phyloP scores from a whole-genome alignment of 805 yeast species.

The Blastobotrys attinorum region DNA sequence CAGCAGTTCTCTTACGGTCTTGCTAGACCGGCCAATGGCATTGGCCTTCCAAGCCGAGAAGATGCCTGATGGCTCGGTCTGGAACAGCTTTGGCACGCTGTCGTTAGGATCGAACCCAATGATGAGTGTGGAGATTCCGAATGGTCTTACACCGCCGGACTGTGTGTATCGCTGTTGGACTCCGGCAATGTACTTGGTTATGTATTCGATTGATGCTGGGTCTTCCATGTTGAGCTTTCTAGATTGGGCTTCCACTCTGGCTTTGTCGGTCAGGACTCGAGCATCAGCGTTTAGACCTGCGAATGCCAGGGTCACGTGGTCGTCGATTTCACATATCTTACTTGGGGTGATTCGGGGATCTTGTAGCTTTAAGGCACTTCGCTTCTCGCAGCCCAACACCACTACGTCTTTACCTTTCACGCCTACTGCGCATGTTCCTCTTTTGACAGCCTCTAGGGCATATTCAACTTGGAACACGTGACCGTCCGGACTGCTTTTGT shows the following conservation, averaged over 20 bases:
- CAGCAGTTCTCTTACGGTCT: constrained; percentile 90
- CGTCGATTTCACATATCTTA: constrained; percentile 84
- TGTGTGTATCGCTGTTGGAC: constrained; percentile 96
- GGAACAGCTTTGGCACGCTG: constrained; percentile 71
- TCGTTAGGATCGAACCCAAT: constrained; percentile 94
- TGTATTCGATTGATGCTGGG: constrained; percentile 82
- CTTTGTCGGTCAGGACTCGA: constrained; percentile 86
- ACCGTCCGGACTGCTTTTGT: constrained; percentile 78
- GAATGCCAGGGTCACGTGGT: constrained; percentile 85
- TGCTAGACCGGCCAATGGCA: constrained; percentile 90
- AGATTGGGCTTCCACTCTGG: constrained; percentile 94
- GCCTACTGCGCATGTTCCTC: constrained; percentile 98
- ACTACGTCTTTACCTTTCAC: constrained; percentile 85
- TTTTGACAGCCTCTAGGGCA: constrained; percentile 93
- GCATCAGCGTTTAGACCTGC: constrained; percentile 99
- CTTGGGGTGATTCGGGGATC: constrained; percentile 95
- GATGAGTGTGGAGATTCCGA: constrained; percentile 89
- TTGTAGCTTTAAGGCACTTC: constrained; percentile 90
- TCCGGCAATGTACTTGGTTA: constrained; percentile 94
- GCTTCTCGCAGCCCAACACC: constrained; percentile 92
- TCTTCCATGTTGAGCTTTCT: constrained; percentile 92
- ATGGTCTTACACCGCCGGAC: constrained; percentile 97
- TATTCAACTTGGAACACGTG: constrained; percentile 98
- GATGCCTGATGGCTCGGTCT: constrained; percentile 96
- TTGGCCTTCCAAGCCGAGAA: constrained; percentile 97